phyloP scores from a whole-genome alignment of 2,329 filamentous ascomycete genomes.

The Arthrobotrys iridis region DNA sequence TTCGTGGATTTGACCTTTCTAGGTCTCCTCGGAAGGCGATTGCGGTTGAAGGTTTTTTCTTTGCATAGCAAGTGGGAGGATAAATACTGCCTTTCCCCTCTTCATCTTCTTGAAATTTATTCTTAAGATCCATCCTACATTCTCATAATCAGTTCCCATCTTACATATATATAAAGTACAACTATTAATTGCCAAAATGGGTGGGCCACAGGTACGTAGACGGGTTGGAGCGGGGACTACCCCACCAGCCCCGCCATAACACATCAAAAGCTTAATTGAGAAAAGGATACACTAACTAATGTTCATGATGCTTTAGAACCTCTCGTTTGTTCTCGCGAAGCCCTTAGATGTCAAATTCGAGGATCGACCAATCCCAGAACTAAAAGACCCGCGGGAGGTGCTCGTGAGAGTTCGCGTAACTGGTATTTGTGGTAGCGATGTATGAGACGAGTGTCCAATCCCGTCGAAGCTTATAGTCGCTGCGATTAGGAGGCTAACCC shows the following conservation, averaged over 20 bases:
- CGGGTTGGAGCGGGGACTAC: constrained; percentile 19
- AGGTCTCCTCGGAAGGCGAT: constrained; percentile 25
- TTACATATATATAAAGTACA: not conserved
- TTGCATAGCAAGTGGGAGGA: constrained; percentile 22
- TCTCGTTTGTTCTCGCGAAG: constrained; percentile 47
- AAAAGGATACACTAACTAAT: constrained; percentile 6
- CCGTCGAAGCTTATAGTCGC: not conserved
- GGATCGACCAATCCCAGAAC: constrained; percentile 60
- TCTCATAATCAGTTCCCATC: not conserved
- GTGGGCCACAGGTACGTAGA: constrained; percentile 40
- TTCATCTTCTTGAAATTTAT: not conserved
- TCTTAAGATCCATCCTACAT: constrained; percentile 3
- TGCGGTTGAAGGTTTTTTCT: constrained; percentile 39
- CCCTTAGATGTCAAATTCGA: constrained; percentile 49
- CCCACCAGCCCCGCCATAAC: constrained; percentile 42
- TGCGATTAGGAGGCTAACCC: not conserved
- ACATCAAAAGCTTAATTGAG: constrained; percentile 1
- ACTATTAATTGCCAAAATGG: constrained; percentile 13
- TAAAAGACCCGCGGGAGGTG: constrained; percentile 67
- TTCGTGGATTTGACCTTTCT: constrained; percentile 24
- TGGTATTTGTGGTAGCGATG: constrained; percentile 76
- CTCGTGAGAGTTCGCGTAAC: constrained; percentile 73
- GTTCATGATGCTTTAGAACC: constrained; percentile 17
- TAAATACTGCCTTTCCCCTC: constrained; percentile 50
- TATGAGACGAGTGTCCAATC: constrained; percentile 58